phyloP scores from a whole-genome alignment of 2,329 filamentous ascomycete species.

The Penicillium hordei region DNA sequence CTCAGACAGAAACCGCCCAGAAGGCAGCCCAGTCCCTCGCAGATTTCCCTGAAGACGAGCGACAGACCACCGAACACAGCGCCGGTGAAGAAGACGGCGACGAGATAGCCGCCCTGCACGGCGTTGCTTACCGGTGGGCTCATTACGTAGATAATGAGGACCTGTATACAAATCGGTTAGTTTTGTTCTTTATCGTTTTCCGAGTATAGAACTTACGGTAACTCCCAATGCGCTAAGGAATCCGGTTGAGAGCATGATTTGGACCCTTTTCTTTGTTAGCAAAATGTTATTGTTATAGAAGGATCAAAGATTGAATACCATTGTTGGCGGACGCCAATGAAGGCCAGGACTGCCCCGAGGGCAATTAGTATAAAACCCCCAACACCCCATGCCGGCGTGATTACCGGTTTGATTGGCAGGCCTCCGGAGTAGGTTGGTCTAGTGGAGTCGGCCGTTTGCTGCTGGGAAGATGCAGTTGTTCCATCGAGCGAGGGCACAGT shows the following conservation, averaged over 20 bases:
- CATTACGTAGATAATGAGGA: slow-evolving; percentile 89
- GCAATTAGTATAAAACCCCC: slow-evolving; percentile 74
- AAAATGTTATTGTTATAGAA: neutral
- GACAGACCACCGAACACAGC: slow-evolving; percentile 70
- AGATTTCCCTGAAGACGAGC: slow-evolving; percentile 78
- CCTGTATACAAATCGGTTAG: slow-evolving; percentile 27
- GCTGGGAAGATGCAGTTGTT: slow-evolving; percentile 12
- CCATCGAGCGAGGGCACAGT: slow-evolving; percentile 29
- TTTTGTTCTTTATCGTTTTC: neutral
- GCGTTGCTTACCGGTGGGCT: slow-evolving; percentile 70
- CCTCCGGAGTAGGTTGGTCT: slow-evolving; percentile 29
- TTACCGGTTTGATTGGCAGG: slow-evolving; percentile 69
- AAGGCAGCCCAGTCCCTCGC: slow-evolving; percentile 80
- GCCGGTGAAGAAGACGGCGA: slow-evolving; percentile 72
- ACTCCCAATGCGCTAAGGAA: slow-evolving; percentile 72
- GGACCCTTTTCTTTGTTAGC: slow-evolving; percentile 49
- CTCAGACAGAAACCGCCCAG: slow-evolving; percentile 80
- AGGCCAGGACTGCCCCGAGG: slow-evolving; percentile 66
- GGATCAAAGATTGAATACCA: slow-evolving; percentile 44
- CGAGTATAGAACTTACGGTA: slow-evolving; percentile 48
- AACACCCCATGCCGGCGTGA: slow-evolving; percentile 81
- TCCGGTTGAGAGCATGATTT: slow-evolving; percentile 76
- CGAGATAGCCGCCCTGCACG: slow-evolving; percentile 82
- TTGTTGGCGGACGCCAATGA: slow-evolving; percentile 80
- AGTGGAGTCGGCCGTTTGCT: slow-evolving; percentile 15